Percentiles rank a stretch among this genome's conserved stretches.
These are phyloP conservation scores for Penicillium lividum DNA, from an alignment of 495 filamentous ascomycete species.

Conservation along the genomic window DNA sequence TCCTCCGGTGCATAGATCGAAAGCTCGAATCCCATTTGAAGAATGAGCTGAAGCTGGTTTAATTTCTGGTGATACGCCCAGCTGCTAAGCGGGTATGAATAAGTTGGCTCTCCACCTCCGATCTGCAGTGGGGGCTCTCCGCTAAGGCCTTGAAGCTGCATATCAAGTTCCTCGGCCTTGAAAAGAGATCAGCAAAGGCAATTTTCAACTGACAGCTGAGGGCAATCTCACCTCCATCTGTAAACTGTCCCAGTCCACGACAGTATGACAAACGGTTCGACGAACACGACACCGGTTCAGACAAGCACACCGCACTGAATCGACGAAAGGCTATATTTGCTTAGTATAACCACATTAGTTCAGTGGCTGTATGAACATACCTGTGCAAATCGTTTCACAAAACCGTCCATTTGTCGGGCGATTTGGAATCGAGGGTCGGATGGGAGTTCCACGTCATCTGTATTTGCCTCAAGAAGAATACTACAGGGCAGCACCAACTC, in stretches of 20 bases:
- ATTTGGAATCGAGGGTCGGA: conserved; percentile 76
- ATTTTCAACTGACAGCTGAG: not conserved
- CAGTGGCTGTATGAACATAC: conserved; percentile 30
- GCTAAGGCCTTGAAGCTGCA: conserved; percentile 63
- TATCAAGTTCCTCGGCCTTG: conserved; percentile 73
- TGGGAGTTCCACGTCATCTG: conserved; percentile 73
- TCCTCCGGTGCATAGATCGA: conserved; percentile 87
- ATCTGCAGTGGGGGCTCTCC: conserved; percentile 59
- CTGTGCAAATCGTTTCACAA: conserved; percentile 69
- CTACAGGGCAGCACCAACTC: conserved; percentile 73
- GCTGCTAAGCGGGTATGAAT: conserved; percentile 73
- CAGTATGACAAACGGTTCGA: conserved; percentile 76
- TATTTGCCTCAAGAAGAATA: conserved; percentile 67
- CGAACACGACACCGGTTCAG: conserved; percentile 88
- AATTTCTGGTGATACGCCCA: conserved; percentile 93
- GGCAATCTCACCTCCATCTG: conserved; percentile 64
- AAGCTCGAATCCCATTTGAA: conserved; percentile 95
- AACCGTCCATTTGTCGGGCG: conserved; percentile 74
- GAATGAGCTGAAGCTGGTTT: conserved; percentile 78
- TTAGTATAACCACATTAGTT: conserved; percentile 13
- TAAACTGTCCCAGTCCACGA: conserved; percentile 81
- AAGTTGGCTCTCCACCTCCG: conserved; percentile 49
- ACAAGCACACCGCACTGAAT: conserved; percentile 79
- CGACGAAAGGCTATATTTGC: conserved; percentile 66
- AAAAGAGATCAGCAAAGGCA: not conserved